Base-by-base conservation (phyloP, 441 rosid genomes). In the Eruca vesicaria region DNA sequence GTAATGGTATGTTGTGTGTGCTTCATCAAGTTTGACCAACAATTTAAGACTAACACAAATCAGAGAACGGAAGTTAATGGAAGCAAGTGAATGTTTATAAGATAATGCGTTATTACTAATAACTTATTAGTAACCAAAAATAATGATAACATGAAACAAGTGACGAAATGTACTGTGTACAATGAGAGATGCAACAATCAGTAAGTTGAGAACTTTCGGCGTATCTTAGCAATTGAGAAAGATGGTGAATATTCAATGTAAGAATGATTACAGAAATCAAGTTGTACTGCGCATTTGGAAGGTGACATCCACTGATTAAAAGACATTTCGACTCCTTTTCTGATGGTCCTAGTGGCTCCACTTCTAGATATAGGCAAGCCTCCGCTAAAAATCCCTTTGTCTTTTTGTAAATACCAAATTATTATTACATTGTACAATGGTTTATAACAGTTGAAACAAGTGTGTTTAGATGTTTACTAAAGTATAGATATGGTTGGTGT, bases 221-320 rank as follows among this genome's bases (percentile, higher is more conserved):
- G 55, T 21, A 16, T 48, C 21, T 16, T 48, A 16, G 55, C 55
- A 48, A 69, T 10, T 4, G n/a, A 19, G 62, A 50, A 31, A 36
- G 2, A 38, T 5, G 36, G 7, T 1, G n/a, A 33, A 35, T 19
- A 41, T 63, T 76, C 74, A 69, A 68, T 57, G 71, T 43, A 31
- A 72, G 14, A 67, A 72, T 72, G 73, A 67, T 72, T 53, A 62
- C 29, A 61, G 58, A 66, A 61, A 78, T 20, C 65, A 67, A 67
- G 65, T 67, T 53, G 77, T 72, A 61, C 43, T 67, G 16, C 16
- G 28, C 45, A 78, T 61, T 38, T 61, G 66, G 74, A 67, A 53
- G 66, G 33, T 61, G 78, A 41, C 74, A 72, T 72, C 74, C 78
- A 78, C 81, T 67, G 20, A 68, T 78, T 53, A 72, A 72, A 66